phyloP scores from a whole-genome alignment of 306 rosid genomes.

The Albizia julibrissin region DNA sequence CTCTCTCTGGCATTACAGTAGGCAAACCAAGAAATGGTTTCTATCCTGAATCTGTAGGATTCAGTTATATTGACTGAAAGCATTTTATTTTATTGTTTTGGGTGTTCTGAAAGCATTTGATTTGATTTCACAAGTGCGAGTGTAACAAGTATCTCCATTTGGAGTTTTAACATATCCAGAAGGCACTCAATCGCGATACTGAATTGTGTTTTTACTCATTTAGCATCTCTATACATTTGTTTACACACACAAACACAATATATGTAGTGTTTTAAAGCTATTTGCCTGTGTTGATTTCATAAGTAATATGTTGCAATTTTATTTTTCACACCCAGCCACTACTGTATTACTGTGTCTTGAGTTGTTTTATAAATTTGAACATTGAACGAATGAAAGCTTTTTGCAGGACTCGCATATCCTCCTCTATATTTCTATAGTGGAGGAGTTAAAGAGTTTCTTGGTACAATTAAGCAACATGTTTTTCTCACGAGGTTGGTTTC shows the following conservation, averaged over 20 bases:
- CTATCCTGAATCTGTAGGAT: background rate
- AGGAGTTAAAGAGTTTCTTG: slow-evolving; percentile 98
- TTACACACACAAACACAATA: background rate
- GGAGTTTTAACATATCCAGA: background rate
- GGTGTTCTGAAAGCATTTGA: background rate
- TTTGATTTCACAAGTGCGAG: background rate
- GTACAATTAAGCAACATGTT: slow-evolving; percentile 89
- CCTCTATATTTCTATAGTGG: slow-evolving; percentile 94
- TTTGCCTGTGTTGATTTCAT: slow-evolving; percentile 13
- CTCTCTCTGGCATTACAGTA: no score
- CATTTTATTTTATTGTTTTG: background rate
- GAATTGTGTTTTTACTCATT: slow-evolving; percentile 11
- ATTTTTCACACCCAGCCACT: background rate
- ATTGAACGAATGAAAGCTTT: slow-evolving; percentile 28
- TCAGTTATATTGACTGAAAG: background rate
- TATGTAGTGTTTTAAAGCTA: background rate
- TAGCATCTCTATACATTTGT: slow-evolving; percentile 5
- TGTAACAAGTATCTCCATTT: background rate
- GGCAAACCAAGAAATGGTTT: background rate
- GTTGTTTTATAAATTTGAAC: background rate
- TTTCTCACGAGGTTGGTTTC: slow-evolving; percentile 79
- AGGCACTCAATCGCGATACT: slow-evolving; percentile 19
- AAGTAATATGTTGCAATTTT: background rate
- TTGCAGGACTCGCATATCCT: slow-evolving; percentile 93
- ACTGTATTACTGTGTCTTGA: background rate